Evolutionary conservation across 345 rosid species (phyloP), one percentile per base, ranked within the genome.

Genomic region (Limnanthes douglasii): DNA sequence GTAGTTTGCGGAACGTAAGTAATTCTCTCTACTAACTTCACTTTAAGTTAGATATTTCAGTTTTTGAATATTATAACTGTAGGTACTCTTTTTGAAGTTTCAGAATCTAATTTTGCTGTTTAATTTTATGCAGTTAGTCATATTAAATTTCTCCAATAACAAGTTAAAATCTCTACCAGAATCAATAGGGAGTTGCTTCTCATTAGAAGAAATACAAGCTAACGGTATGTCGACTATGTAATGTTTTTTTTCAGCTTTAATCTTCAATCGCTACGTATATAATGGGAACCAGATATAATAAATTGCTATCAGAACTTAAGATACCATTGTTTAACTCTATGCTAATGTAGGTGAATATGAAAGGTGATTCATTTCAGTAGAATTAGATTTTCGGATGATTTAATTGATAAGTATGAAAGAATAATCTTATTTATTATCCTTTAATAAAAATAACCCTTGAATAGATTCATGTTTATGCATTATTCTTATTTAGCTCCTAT

Each of bases 1-100:
- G 97, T 58, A 88, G 95, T 59, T 52, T 88, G 58, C 95, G 86
- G 50, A 78, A 73, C 66, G 95, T 83, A 64, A 66, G 97, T 71
- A 30, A 15, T 48, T 49, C 15, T 18, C 8, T 43, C 33, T 43
- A 14, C 18, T 38, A 34, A 21, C n/a, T n/a, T n/a, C n/a, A n/a
- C n/a, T n/a, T n/a, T n/a, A n/a, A n/a, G n/a, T n/a, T n/a, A n/a
- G n/a, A n/a, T n/a, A n/a, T n/a, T n/a, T n/a, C n/a, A n/a, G n/a
- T n/a, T n/a, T n/a, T n/a, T n/a, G n/a, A n/a, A n/a, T n/a, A n/a
- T n/a, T n/a, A n/a, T n/a, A n/a, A n/a, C n/a, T n/a, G n/a, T n/a
- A n/a, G 30, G 30, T 26, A 2, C 2, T 26, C 6, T 26, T 6
- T 26, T 26, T 26, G 30, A 2, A 18, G 13, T 24, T 2, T 8